Percentiles rank a stretch among this genome's conserved stretches.
These are phyloP conservation scores for Ceratobasidium sp. DNA, from an alignment of 1,284 basidiomycete genomes.

Conservation along the genomic window DNA sequence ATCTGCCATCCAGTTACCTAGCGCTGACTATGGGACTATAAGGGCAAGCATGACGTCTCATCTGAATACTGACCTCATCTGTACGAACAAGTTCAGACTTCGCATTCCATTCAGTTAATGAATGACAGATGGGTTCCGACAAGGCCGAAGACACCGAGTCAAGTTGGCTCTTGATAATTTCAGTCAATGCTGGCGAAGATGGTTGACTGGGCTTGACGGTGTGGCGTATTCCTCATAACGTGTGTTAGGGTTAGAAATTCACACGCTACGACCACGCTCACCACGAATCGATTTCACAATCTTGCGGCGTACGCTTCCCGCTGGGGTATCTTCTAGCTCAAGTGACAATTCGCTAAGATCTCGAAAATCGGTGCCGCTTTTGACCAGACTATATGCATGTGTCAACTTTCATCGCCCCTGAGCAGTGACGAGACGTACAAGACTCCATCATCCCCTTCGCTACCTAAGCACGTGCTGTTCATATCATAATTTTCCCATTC, in stretches of 20 bases:
- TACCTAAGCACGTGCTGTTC: conserved; percentile 65
- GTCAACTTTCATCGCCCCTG: neutral
- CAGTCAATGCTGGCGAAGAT: conserved; percentile 63
- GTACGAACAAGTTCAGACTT: conserved; percentile 77
- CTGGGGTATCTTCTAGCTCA: conserved; percentile 65
- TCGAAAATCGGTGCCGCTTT: conserved; percentile 91
- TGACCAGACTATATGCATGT: conserved; percentile 58
- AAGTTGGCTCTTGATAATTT: conserved; percentile 70
- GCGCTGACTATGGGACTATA: conserved; percentile 62
- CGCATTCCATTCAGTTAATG: conserved; percentile 73
- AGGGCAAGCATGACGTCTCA: neutral
- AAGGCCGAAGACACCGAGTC: conserved; percentile 74
- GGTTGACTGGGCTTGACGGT: conserved; percentile 65
- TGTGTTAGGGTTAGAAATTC: neutral
- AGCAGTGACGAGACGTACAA: conserved; percentile 52
- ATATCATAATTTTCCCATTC: conserved; percentile 76
- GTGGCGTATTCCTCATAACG: conserved; percentile 65
- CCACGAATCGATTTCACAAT: conserved; percentile 71
- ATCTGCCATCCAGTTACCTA: conserved; percentile 91
- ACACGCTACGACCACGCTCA: conserved; percentile 44
- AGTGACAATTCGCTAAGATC: conserved; percentile 80
- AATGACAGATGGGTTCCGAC: conserved; percentile 75
- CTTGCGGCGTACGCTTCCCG: conserved; percentile 69
- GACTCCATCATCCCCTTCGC: conserved; percentile 76
- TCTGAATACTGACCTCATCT: conserved; percentile 58